Evolutionary conservation across 352 stramenopile genomes (phyloP).

Genomic region (Pythium brassicae): DNA sequence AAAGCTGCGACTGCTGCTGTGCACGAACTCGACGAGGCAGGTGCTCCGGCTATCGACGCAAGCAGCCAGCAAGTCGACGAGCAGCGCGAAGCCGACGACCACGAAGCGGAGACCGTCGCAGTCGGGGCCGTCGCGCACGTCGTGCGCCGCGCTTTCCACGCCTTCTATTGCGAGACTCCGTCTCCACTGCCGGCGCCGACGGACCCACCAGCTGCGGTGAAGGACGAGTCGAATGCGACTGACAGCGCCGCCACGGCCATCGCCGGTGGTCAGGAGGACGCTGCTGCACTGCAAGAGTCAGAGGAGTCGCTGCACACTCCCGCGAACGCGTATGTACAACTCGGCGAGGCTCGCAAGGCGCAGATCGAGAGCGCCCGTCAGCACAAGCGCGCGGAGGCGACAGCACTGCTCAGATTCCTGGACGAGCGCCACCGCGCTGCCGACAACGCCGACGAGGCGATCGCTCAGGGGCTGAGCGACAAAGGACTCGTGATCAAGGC

Average conservation of each 20-base stretch:
- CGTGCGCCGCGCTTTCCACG: constrained; percentile 61
- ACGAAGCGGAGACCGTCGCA: constrained; percentile 54
- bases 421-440: constrained; percentile 42
- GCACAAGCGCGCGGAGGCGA: constrained; percentile 26
- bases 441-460: constrained; percentile 28
- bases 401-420: constrained; percentile 43
- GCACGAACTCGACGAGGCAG: background rate
- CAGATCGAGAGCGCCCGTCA: constrained; percentile 26
- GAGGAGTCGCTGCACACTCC: background rate
- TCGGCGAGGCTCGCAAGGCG: constrained; percentile 33
- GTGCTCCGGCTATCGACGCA: background rate
- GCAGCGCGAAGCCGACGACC: constrained; percentile 1
- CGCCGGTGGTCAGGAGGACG: background rate
- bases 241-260: too few species aligned
- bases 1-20: too few species aligned
- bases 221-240: background rate
- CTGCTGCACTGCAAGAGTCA: background rate
- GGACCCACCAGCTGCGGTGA: background rate
- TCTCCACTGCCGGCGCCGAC: background rate
- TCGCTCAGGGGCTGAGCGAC: constrained; percentile 37
- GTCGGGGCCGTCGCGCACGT: constrained; percentile 74
- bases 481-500: constrained; percentile 66
- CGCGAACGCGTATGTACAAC: constrained; percentile 27
- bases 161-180: constrained; percentile 34
- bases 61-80: background rate